phyloP scores from a whole-genome alignment of 495 filamentous ascomycete genomes.

The Podospora pseudopauciseta region DNA sequence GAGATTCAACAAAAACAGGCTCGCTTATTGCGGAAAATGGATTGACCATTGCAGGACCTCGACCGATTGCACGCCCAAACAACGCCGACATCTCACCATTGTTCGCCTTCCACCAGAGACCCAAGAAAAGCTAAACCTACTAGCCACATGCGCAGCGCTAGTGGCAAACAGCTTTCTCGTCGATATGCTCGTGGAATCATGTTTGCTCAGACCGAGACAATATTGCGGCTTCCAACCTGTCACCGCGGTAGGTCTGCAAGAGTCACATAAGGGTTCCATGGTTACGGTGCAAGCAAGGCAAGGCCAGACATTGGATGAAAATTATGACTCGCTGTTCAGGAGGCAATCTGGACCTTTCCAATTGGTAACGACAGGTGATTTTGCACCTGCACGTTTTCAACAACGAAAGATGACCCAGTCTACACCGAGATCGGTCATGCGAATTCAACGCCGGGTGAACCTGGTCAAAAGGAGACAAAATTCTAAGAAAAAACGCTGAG shows the following conservation, averaged over 20 bases:
- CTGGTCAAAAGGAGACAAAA: background rate
- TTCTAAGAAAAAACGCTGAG: background rate
- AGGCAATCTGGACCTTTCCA: background rate
- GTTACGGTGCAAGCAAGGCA: background rate
- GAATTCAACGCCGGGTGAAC: background rate
- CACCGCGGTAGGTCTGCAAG: background rate
- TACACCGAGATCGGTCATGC: background rate
- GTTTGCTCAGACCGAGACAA: background rate
- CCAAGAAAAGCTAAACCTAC: background rate
- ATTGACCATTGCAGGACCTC: background rate
- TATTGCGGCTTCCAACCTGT: background rate
- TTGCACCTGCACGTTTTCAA: background rate
- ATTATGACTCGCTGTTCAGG: conserved; percentile 1
- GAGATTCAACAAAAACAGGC: background rate
- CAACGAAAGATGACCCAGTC: background rate
- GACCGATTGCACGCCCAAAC: background rate
- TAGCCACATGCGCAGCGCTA: background rate
- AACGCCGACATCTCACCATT: background rate
- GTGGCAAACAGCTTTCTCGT: background rate
- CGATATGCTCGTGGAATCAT: background rate
- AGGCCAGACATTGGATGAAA: conserved; percentile 3
- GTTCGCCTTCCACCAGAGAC: background rate
- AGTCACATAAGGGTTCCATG: background rate
- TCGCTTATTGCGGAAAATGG: conserved; percentile 2
- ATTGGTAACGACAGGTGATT: background rate